A percentile compares a stretch with the other conserved stretches of the same genome.
Evolutionary conservation across 495 filamentous ascomycete species (phyloP).

Genomic region (Penicillium daleae): DNA sequence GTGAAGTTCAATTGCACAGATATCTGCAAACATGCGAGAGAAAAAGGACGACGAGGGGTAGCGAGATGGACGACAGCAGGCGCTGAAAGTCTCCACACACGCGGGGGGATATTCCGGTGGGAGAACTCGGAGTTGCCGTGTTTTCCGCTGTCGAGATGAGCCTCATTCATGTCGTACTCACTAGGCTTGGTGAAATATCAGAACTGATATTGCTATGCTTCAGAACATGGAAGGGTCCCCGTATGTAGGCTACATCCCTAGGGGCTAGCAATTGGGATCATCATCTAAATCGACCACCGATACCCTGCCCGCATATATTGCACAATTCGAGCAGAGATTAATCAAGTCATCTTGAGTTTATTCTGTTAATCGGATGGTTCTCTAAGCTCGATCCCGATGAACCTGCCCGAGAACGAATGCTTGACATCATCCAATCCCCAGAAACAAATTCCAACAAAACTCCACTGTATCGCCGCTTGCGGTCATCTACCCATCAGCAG

Average conservation of each 20-base stretch:
- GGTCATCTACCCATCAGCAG: not conserved
- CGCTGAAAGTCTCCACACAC: not conserved
- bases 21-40: not conserved
- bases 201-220: not conserved
- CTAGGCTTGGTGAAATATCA: too few species aligned
- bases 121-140: not conserved
- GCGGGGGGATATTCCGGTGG: not conserved
- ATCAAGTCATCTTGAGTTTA: too few species aligned
- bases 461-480: not conserved
- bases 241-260: not conserved
- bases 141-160: not conserved
- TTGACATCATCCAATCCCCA: conserved; percentile 1
- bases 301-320: not conserved
- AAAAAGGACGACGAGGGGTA: not conserved
- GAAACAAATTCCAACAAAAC: not conserved
- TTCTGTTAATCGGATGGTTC: not conserved
- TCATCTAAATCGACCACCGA: not conserved
- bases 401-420: not conserved
- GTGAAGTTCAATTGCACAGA: not conserved
- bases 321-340: not conserved
- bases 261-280: too few species aligned
- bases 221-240: not conserved
- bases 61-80: not conserved
- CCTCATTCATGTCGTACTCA: not conserved
- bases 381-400: not conserved